Percentiles rank a stretch among this genome's conserved stretches.
phyloP scores from a whole-genome alignment of 2,329 filamentous ascomycete species.

The Talaromyces atroroseus region DNA sequence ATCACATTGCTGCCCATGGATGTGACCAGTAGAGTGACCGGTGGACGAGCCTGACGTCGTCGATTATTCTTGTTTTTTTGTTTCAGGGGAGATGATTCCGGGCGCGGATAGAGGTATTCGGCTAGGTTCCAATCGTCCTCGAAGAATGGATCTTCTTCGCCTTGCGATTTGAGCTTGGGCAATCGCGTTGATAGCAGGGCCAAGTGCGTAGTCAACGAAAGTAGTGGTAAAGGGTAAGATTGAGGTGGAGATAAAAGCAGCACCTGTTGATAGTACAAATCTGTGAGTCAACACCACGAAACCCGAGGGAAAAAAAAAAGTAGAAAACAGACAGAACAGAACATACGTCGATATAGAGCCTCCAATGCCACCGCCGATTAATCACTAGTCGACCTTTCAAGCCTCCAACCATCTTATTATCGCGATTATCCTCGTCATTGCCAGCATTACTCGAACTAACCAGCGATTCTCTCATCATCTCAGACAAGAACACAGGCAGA shows the following conservation, averaged over 20 bases:
- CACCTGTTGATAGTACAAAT: conserved; percentile 53
- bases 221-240: conserved; percentile 85
- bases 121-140: conserved; percentile 95
- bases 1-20: conserved; percentile 82
- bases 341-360: conserved; percentile 84
- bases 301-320: neutral
- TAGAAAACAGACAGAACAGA: neutral
- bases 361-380: conserved; percentile 92
- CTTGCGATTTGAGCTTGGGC: conserved; percentile 77
- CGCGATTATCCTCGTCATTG: conserved; percentile 61
- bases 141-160: conserved; percentile 94
- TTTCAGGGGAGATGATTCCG: neutral
- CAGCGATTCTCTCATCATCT: conserved; percentile 84
- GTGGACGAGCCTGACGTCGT: conserved; percentile 54
- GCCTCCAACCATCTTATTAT: conserved; percentile 63
- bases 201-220: conserved; percentile 89
- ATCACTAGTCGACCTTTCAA: conserved; percentile 70
- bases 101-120: conserved; percentile 65
- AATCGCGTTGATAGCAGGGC: conserved; percentile 83
- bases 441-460: conserved; percentile 61
- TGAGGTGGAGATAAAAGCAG: conserved; percentile 87
- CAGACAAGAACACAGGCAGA: conserved; percentile 75
- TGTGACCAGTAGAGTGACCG: conserved; percentile 85
- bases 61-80: neutral
- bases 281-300: neutral